Conservation (phyloP, 305 asterid species). For the Solanum hybrid region DNA sequence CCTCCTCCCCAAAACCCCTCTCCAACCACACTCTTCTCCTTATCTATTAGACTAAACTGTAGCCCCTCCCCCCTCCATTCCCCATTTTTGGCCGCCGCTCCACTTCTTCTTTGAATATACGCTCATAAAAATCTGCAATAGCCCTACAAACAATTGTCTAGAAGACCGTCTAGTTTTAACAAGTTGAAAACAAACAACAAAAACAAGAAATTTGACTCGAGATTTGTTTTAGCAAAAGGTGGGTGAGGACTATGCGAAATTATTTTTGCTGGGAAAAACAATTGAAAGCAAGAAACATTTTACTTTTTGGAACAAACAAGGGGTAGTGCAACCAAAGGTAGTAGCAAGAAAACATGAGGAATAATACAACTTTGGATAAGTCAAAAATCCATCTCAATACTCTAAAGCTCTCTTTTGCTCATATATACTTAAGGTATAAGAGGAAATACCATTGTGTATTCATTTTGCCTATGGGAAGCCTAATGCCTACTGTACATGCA, state of each 20-base stretch:
- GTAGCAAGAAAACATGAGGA: neutral
- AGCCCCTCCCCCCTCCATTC: neutral
- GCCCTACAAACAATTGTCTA: neutral
- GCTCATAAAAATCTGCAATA: neutral
- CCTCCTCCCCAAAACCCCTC: neutral
- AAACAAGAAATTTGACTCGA: neutral
- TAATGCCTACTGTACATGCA: neutral
- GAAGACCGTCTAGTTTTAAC: neutral
- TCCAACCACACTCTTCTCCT: neutral
- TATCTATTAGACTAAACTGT: neutral
- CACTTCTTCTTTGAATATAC: neutral
- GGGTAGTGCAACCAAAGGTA: neutral
- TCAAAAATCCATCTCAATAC: neutral
- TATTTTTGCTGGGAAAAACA: neutral
- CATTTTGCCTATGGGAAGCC: neutral
- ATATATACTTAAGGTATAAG: neutral
- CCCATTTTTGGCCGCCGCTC: neutral
- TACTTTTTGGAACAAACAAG: neutral
- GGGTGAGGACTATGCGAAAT: neutral
- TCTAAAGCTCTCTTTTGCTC: neutral
- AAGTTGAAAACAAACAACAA: neutral
- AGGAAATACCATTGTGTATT: neutral
- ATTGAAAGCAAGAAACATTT: neutral
- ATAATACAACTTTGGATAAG: neutral
- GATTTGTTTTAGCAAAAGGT: neutral